A percentile compares a stretch with the other conserved stretches of the same genome.
phyloP scores from a whole-genome alignment of 768 basidiomycete species.

The Lactarius akahatsu region DNA sequence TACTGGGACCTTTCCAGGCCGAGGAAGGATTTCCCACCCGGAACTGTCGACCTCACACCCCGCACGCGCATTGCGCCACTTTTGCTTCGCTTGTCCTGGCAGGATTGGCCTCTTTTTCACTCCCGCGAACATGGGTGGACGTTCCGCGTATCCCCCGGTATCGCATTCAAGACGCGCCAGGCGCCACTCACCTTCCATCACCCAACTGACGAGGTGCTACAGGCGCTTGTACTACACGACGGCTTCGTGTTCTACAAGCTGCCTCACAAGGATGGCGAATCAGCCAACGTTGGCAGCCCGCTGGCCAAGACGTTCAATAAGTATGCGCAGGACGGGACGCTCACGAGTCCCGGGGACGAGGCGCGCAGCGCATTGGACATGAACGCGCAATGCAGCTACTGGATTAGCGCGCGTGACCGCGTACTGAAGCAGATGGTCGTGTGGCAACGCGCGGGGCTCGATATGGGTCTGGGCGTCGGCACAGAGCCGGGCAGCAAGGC shows the following conservation, averaged over 20 bases:
- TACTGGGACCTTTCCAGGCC: conserved; percentile 87
- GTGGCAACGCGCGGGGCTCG: conserved; percentile 58
- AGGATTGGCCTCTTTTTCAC: conserved; percentile 78
- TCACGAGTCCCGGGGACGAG: conserved; percentile 77
- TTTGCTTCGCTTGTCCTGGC: conserved; percentile 85
- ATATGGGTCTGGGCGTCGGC: conserved; percentile 50
- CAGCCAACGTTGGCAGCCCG: conserved; percentile 92
- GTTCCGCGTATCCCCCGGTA: conserved; percentile 63
- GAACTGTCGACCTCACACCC: conserved; percentile 80
- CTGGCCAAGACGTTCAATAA: conserved; percentile 87
- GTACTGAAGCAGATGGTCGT: conserved; percentile 92
- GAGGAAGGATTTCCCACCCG: conserved; percentile 63
- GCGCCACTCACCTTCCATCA: conserved; percentile 58
- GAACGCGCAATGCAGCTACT: conserved; percentile 95
- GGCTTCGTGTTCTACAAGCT: conserved; percentile 82
- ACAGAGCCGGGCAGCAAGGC: conserved; percentile 48
- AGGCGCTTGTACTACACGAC: conserved; percentile 47
- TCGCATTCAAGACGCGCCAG: conserved; percentile 46
- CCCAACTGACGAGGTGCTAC: conserved; percentile 57
- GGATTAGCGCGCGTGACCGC: conserved; percentile 92
- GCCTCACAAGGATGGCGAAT: conserved; percentile 94
- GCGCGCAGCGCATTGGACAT: conserved; percentile 85
- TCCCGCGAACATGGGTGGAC: conserved; percentile 91
- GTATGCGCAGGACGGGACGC: conserved; percentile 80
- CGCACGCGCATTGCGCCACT: conserved; percentile 82